phyloP scores from a whole-genome alignment of 495 filamentous ascomycete species.

The Neurospora sp. region DNA sequence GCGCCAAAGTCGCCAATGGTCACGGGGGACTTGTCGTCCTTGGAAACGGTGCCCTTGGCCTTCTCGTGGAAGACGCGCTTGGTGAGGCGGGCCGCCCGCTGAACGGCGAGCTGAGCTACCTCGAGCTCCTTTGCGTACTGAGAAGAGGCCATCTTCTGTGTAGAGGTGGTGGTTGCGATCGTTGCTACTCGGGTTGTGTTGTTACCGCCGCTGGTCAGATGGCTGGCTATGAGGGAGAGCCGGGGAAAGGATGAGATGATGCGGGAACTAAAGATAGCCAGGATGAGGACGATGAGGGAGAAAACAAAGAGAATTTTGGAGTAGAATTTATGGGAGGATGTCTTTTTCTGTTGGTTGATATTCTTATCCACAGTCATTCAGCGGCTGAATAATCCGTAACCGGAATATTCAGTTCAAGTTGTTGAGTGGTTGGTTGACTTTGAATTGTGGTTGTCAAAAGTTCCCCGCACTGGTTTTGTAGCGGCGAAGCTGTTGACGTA shows the following conservation, averaged over 20 bases:
- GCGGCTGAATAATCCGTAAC: neutral
- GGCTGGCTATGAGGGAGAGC: conserved; percentile 12
- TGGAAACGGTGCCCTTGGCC: conserved; percentile 86
- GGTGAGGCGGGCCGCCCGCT: conserved; percentile 78
- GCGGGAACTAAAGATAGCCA: conserved; percentile 9
- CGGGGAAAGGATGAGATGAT: conserved; percentile 6
- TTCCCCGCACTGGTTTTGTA: neutral
- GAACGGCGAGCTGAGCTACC: conserved; percentile 83
- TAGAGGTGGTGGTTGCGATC: neutral
- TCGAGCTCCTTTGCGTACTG: conserved; percentile 69
- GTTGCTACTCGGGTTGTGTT: neutral
- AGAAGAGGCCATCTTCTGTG: conserved; percentile 10
- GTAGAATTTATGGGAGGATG: neutral
- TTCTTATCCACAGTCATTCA: neutral
- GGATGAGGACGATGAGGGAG: conserved; percentile 14
- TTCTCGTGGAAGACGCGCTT: conserved; percentile 87
- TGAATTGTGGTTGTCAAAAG: neutral
- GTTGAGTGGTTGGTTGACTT: neutral
- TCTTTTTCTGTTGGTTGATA: neutral
- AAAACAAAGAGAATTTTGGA: conserved; percentile 2
- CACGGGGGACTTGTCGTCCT: conserved; percentile 91
- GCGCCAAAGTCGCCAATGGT: conserved; percentile 97
- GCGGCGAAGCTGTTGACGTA: neutral
- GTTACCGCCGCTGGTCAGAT: neutral
- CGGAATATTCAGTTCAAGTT: neutral